These are phyloP conservation scores for Endothia cerciana DNA, from an alignment of 2,329 filamentous ascomycete species.

Conservation along the genomic window DNA sequence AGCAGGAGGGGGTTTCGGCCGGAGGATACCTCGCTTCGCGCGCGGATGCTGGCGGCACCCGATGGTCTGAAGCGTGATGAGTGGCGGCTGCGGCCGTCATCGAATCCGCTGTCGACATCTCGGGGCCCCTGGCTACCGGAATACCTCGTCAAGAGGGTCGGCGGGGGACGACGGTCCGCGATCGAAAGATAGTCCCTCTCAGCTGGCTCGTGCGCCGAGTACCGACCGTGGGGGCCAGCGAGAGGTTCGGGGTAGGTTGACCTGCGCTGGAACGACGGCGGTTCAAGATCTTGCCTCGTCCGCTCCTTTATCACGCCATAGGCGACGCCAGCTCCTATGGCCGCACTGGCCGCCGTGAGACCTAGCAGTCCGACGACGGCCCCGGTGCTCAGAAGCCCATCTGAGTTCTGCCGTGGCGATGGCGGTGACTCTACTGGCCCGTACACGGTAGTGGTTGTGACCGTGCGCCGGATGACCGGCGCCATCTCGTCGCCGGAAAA, in stretches of 20 bases:
- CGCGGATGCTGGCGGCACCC: slow-evolving; percentile 39
- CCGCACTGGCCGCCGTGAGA: slow-evolving; percentile 72
- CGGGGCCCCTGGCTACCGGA: slow-evolving; percentile 42
- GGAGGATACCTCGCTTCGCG: slow-evolving; percentile 46
- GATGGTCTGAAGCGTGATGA: slow-evolving; percentile 42
- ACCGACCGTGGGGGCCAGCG: slow-evolving; percentile 40
- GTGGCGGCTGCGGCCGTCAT: slow-evolving; percentile 46
- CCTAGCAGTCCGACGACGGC: slow-evolving; percentile 72
- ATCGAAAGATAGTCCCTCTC: slow-evolving; percentile 41
- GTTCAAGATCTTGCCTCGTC: slow-evolving; percentile 47
- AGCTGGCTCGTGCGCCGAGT: slow-evolving; percentile 43
- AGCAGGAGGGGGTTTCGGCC: slow-evolving; percentile 44
- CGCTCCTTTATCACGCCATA: slow-evolving; percentile 73
- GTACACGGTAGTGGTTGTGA: slow-evolving; percentile 38
- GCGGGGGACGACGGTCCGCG: slow-evolving; percentile 40
- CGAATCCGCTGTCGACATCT: slow-evolving; percentile 43
- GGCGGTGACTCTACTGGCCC: slow-evolving; percentile 30
- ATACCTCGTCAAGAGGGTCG: slow-evolving; percentile 29
- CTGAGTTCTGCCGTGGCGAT: slow-evolving; percentile 42
- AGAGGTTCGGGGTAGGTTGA: slow-evolving; percentile 50
- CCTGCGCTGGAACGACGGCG: slow-evolving; percentile 46
- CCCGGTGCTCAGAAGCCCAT: slow-evolving; percentile 55
- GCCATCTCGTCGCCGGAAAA: slow-evolving; percentile 33
- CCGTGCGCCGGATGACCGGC: slow-evolving; percentile 39
- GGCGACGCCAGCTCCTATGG: slow-evolving; percentile 62